Base-by-base conservation (phyloP, 129 eudicot genomes). In the Chrysanthemum lavandulifolium region DNA sequence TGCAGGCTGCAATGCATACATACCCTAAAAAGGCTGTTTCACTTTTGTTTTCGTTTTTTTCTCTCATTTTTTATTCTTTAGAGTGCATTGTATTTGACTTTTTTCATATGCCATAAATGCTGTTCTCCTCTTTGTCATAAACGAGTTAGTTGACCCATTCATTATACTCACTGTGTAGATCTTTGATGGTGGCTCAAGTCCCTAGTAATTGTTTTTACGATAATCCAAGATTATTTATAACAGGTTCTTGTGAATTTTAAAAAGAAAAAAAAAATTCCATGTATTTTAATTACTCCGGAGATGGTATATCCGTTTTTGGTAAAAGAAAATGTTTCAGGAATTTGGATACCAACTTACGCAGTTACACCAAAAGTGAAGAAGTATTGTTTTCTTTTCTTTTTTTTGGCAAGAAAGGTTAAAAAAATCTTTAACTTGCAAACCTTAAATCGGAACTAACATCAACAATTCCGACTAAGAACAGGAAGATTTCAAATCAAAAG, bases 121-220 rank as follows among this genome's bases (percentile, higher is more conserved):
- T 51, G 16, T 43, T 19, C 18, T 25, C 67, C 67, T 78, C 77
- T 77, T 72, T 80, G 50, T 67, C 57, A 59, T 72, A 50, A 70
- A 47, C 54, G 71, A 49, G 79, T 65, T 79, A 61, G 83, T 79
- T 67, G 70, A 58, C 65, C 48, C n/a, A 65, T 73, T 73, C 23
- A 50, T 66, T 79, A 11, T 25, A 66, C 47, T 40, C 47, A 57
- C 56, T 73, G 50, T 6, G 55, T 79, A 36, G 75, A 79, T 73
- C 59, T 73, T 67, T 60, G 78, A 73, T 67, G 74, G 74, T 73
- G 79, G 78, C 69, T 67, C 79, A 68, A 60, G 70, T 73, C 67
- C 74, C 74, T 19, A 73, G 69, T 5, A 29, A 8, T 47, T 50
- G 36, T 66, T 52, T 57, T 4, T 55, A n/a, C 33, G 13, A n/a